Conservation (phyloP, 2,329 filamentous ascomycete species). For the Alternaria sp. region DNA sequence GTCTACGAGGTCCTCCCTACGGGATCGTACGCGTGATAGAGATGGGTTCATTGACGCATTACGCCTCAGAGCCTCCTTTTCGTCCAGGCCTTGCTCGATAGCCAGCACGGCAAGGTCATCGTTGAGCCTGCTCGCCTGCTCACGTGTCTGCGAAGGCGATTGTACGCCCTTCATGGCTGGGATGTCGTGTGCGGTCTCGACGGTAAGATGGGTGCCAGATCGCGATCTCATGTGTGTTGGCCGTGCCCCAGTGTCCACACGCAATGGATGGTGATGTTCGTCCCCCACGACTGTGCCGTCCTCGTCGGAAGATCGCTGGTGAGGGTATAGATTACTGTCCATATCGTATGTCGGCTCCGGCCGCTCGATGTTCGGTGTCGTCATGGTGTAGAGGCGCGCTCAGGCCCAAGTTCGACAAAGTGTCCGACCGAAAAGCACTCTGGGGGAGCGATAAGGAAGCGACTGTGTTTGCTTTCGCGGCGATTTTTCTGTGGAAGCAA, state of each 20-base stretch:
- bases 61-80: slow-evolving; percentile 51
- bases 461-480: not conserved
- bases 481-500: not conserved
- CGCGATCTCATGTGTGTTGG: slow-evolving; percentile 28
- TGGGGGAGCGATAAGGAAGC: not conserved
- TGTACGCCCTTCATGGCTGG: slow-evolving; percentile 37
- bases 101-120: slow-evolving; percentile 73
- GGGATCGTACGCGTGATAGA: slow-evolving; percentile 62
- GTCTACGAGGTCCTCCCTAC: slow-evolving; percentile 66
- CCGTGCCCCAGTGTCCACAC: slow-evolving; percentile 23
- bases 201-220: slow-evolving; percentile 57
- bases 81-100: slow-evolving; percentile 68
- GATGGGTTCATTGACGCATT: slow-evolving; percentile 53
- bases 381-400: slow-evolving; percentile 38
- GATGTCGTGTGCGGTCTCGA: slow-evolving; percentile 56
- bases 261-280: slow-evolving; percentile 33
- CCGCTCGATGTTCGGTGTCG: slow-evolving; percentile 46
- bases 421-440: slow-evolving; percentile 1
- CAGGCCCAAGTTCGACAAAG: not conserved
- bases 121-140: slow-evolving; percentile 68
- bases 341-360: slow-evolving; percentile 50
- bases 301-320: slow-evolving; percentile 51
- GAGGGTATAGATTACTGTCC: slow-evolving; percentile 35
- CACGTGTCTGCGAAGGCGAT: slow-evolving; percentile 66
- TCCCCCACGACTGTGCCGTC: slow-evolving; percentile 51